A percentile compares a stretch with the other conserved stretches of the same genome.
phyloP scores from a whole-genome alignment of 225 moss, liverwort and hornwort species.

The Ulota crispa region DNA sequence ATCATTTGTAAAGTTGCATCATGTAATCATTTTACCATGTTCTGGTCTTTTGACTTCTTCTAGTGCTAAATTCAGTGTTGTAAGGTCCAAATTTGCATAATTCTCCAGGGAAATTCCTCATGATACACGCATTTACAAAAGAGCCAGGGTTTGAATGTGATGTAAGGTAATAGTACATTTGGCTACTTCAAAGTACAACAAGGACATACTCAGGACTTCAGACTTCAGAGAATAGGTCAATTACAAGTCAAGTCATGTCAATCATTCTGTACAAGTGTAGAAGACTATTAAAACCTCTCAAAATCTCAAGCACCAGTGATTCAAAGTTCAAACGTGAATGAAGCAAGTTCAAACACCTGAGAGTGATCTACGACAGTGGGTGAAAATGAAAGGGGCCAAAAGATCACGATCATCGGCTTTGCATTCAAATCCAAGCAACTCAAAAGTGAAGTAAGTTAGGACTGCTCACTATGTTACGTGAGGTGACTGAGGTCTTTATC shows the following conservation, averaged over 20 bases:
- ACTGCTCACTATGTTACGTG: background rate
- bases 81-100: too few species aligned
- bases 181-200: background rate
- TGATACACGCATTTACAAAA: too few species aligned
- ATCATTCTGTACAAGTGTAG: background rate
- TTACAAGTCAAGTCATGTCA: background rate
- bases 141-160: background rate
- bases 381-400: background rate
- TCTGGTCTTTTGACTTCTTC: too few species aligned
- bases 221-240: background rate
- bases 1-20: too few species aligned
- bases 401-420: background rate
- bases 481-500: background rate
- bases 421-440: background rate
- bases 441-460: background rate
- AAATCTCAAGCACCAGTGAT: background rate
- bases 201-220: background rate
- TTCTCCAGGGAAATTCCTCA: background rate
- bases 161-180: background rate
- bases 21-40: too few species aligned
- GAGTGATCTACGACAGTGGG: background rate
- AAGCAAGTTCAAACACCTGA: background rate
- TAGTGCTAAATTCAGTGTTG: too few species aligned
- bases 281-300: background rate
- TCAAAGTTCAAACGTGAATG: background rate